A percentile compares a stretch with the other conserved stretches of the same genome.
phyloP scores from a whole-genome alignment of 768 basidiomycete species.

The Gautieria morchelliformis region DNA sequence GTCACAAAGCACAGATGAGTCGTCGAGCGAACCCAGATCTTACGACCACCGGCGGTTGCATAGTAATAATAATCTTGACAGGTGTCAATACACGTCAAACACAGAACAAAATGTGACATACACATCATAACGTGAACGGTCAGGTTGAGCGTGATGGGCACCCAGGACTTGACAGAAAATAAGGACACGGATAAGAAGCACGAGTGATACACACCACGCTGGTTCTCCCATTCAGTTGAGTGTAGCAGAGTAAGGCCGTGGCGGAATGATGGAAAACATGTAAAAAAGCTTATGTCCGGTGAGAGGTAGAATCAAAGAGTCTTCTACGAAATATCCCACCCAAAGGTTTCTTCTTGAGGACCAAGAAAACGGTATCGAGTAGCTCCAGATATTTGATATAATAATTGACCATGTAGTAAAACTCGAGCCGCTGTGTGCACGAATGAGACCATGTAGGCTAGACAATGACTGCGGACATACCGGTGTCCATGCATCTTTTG shows the following conservation, averaged over 20 bases:
- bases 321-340: conserved; percentile 40
- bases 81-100: background rate
- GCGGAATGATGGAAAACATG: conserved; percentile 99
- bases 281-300: conserved; percentile 60
- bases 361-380: conserved; percentile 93
- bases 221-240: conserved; percentile 89
- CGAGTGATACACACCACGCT: conserved; percentile 60
- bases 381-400: conserved; percentile 97
- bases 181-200: background rate
- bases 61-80: conserved; percentile 94
- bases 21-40: conserved; percentile 70
- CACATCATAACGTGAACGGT: conserved; percentile 97
- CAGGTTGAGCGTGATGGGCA: conserved; percentile 85
- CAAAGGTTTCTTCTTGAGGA: conserved; percentile 95
- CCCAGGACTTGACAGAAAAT: conserved; percentile 69
- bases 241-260: conserved; percentile 89
- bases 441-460: background rate
- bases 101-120: conserved; percentile 32
- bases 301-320: conserved; percentile 8
- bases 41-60: conserved; percentile 93
- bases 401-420: conserved; percentile 99
- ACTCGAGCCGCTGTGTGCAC: conserved; percentile 64
- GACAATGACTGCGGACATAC: conserved; percentile 38
- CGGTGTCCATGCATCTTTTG: conserved; percentile 71
- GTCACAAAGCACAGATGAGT: background rate